Percentiles rank a stretch among this genome's conserved stretches.
Evolutionary conservation across 2,329 filamentous ascomycete genomes (phyloP).

Genomic region (Fusarium algeriense): DNA sequence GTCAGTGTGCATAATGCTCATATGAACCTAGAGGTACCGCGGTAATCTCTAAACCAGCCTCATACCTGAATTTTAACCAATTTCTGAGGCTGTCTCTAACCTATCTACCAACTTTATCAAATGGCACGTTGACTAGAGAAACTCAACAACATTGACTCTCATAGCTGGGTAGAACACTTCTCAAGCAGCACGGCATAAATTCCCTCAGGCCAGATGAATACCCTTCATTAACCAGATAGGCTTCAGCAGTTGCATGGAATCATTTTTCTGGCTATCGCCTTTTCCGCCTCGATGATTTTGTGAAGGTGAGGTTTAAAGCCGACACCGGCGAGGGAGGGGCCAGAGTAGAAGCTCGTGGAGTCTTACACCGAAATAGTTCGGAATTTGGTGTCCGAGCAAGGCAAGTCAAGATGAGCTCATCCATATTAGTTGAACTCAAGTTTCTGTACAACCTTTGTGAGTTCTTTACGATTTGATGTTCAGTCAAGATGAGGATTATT

Average conservation of each 20-base stretch:
- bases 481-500: background rate
- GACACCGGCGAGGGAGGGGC: constrained; percentile 45
- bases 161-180: background rate
- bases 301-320: constrained; percentile 37
- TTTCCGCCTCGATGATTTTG: constrained; percentile 45
- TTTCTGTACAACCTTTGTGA: background rate
- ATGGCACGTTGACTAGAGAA: constrained; percentile 22
- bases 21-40: background rate
- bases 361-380: constrained; percentile 21
- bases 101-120: constrained; percentile 7
- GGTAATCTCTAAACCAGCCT: background rate
- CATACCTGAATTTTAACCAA: background rate
- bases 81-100: background rate
- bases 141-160: constrained; percentile 8
- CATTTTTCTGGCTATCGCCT: constrained; percentile 7
- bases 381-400: constrained; percentile 43
- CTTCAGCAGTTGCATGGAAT: constrained; percentile 22
- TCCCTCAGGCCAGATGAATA: constrained; percentile 35
- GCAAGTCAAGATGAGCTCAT: background rate
- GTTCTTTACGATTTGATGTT: background rate
- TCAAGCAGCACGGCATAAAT: constrained; percentile 31
- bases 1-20: background rate
- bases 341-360: constrained; percentile 36
- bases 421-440: background rate
- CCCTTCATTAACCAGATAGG: constrained; percentile 17